Conservation (phyloP, 2,329 filamentous ascomycete species). For the Alternaria hordeiaustralica region DNA sequence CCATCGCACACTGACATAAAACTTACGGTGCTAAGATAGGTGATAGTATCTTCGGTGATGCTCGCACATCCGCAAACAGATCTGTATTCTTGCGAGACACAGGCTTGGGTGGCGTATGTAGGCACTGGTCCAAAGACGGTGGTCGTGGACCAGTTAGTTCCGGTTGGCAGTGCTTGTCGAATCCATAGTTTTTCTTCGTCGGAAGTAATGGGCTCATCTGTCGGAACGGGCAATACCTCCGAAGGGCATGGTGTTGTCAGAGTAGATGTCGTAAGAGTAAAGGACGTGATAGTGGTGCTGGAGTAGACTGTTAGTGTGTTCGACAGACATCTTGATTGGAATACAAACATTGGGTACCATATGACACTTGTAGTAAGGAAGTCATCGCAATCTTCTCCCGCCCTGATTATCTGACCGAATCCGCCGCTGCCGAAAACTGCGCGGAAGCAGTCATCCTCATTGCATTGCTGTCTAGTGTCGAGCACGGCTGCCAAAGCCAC, state of each 20-base stretch:
- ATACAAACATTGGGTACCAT: constrained; percentile 32
- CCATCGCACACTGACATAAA: too few relatives aligned
- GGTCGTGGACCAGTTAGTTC: constrained; percentile 13
- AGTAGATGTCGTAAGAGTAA: constrained; percentile 14
- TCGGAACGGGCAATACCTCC: background rate
- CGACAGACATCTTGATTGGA: background rate
- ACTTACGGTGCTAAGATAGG: constrained; percentile 31
- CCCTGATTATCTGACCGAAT: constrained; percentile 19
- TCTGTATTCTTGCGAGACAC: constrained; percentile 23
- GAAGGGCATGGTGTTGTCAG: constrained; percentile 14
- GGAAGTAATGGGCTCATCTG: background rate
- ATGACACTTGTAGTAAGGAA: constrained; percentile 36
- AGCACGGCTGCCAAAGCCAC: constrained; percentile 24
- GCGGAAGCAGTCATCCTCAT: constrained; percentile 31
- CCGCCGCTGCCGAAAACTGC: constrained; percentile 30
- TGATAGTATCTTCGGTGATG: constrained; percentile 20
- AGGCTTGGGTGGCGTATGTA: constrained; percentile 27
- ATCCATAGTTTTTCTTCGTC: background rate
- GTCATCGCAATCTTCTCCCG: constrained; percentile 25
- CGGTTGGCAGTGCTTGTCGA: constrained; percentile 15
- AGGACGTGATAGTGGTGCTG: constrained; percentile 17
- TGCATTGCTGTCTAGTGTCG: constrained; percentile 27
- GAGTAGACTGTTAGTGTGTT: background rate
- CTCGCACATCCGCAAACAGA: constrained; percentile 38
- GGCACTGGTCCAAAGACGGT: constrained; percentile 31